A percentile compares a stretch with the other conserved stretches of the same genome.
Conservation (phyloP, 2,329 filamentous ascomycete species). For the Magnaporthiopsis incrustans region DNA sequence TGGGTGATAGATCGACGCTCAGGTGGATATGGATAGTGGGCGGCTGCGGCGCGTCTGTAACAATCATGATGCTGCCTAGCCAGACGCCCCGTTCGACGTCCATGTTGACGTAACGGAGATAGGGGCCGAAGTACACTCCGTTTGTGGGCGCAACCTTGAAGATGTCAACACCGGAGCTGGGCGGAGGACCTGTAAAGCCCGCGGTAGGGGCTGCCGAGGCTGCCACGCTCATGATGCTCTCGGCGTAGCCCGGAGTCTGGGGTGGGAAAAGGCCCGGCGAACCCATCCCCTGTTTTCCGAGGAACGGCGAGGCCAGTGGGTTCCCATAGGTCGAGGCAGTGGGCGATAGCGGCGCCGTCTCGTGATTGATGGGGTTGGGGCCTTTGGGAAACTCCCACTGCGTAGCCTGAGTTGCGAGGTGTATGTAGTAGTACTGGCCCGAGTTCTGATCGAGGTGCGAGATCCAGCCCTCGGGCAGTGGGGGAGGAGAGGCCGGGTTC, state of each 20-base stretch:
- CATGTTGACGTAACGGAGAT: constrained; percentile 95
- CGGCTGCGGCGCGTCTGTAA: constrained; percentile 84
- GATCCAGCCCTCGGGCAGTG: constrained; percentile 96
- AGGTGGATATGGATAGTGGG: constrained; percentile 95
- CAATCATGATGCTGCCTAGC: constrained; percentile 87
- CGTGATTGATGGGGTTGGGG: constrained; percentile 79
- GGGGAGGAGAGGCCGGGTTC: constrained; percentile 75
- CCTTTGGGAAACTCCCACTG: constrained; percentile 99
- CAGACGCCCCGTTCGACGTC: constrained; percentile 84
- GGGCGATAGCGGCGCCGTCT: constrained; percentile 75
- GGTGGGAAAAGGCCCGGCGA: constrained; percentile 73
- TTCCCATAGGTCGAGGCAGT: constrained; percentile 70
- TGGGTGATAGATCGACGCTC: constrained; percentile 83
- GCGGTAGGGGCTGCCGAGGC: constrained; percentile 63
- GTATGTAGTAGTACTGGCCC: constrained; percentile 98
- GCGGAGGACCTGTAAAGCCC: constrained; percentile 86
- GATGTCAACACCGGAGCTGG: constrained; percentile 81
- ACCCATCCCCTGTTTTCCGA: constrained; percentile 58
- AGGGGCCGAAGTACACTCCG: constrained; percentile 95
- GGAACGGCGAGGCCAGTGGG: constrained; percentile 61
- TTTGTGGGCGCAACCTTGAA: constrained; percentile 93
- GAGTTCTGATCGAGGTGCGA: constrained; percentile 92
- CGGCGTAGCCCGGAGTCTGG: constrained; percentile 74
- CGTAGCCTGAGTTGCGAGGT: constrained; percentile 87
- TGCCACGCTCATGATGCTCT: constrained; percentile 77